Conservation (phyloP, 176 grass and related monocot species). For the Phyllostachys edulis region DNA sequence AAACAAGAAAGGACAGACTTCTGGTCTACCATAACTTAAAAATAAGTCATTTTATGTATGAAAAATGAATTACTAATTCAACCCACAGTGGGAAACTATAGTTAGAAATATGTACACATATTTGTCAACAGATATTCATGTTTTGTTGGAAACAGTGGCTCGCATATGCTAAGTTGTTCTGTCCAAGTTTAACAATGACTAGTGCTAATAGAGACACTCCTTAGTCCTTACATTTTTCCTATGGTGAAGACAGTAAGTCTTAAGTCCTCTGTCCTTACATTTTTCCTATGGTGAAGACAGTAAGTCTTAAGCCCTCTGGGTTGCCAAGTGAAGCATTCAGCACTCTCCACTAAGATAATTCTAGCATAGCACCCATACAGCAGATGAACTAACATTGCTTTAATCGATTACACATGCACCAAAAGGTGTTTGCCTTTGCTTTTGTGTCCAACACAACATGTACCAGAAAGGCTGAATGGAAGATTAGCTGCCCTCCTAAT, state of each 20-base stretch:
- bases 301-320: not conserved
- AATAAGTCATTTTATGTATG: not conserved
- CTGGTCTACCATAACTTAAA: not conserved
- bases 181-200: not conserved
- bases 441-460: not conserved
- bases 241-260: not conserved
- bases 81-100: not conserved
- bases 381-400: not conserved
- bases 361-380: not conserved
- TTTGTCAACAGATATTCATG: not conserved
- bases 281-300: not conserved
- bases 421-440: not conserved
- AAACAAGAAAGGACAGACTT: constrained; percentile 18
- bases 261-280: not conserved
- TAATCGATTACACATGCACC: not conserved
- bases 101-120: not conserved
- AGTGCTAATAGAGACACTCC: not conserved
- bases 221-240: not conserved
- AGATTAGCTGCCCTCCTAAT: not conserved
- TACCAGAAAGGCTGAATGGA: constrained; percentile 10
- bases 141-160: not conserved
- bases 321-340: constrained; percentile 1
- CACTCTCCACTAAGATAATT: not conserved
- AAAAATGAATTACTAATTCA: not conserved
- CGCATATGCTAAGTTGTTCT: not conserved